Evolutionary conservation across 1,284 basidiomycete genomes (phyloP), one percentile per base, ranked within the genome.

Genomic region (Mycena citricolor): DNA sequence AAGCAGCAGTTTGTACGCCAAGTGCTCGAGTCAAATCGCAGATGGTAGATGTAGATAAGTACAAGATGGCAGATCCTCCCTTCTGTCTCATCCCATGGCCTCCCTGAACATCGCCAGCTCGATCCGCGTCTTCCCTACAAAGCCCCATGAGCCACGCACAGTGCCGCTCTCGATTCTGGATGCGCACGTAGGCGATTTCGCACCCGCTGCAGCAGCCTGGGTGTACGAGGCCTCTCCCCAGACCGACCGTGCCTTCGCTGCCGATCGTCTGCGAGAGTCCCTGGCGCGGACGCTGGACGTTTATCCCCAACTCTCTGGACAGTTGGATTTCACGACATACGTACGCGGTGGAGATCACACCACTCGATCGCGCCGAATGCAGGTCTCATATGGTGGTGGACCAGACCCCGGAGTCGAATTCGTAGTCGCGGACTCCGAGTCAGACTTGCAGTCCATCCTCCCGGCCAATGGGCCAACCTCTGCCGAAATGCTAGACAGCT

Each of bases 291-390:
- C 63, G 4, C 54, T 71, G 30, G 48, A 57, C 33, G 49, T 53
- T 2, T 73, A 72, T 48, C 67, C 70, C 2, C 67, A 70, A 30
- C 70, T 65, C 60, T 52, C 62, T 2, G 70, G 69, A 0, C 66
- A 65, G 32, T 56, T 72, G 17, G 60, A 59, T 4, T 64, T 61
- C 54, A 51, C 54, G 6, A 39, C 51, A 5, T 64, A 62, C 49
- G 54, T 62, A 21, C 54, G 56, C 8, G 12, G 14, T 1, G 44
- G 49, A 8, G 51, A 44, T 21, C 65, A 71, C 46, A 64, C 61
- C 0, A 44, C 58, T 26, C 66, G 69, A 5, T 66, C 61, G 23
- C 63, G 63, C 12, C 67, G 70, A 19, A 49, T 67, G 11, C 55
- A 55, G 31, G 36, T 72, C 24, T 44, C 52, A 11, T 68, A 65